A percentile compares a stretch with the other conserved stretches of the same genome.
Conservation (phyloP, 495 filamentous ascomycete genomes). For the Monascus purpureus region DNA sequence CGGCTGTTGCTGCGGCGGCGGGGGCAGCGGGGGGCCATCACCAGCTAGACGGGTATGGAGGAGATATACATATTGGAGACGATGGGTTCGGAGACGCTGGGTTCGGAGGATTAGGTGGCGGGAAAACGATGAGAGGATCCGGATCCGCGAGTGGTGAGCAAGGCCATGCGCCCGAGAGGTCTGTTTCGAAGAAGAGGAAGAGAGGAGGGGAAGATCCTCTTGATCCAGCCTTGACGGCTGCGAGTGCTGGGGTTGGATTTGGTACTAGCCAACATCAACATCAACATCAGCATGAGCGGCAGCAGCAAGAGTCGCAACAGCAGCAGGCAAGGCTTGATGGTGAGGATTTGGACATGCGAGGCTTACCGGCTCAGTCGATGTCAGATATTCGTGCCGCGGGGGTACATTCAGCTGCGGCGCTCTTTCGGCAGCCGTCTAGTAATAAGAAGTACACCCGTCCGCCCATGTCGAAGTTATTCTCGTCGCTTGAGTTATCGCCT, state of each 20-base stretch:
- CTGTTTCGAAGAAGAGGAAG: conserved; percentile 31
- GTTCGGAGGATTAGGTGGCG: conserved; percentile 17
- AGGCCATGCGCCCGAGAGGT: conserved; percentile 55
- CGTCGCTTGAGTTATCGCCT: conserved; percentile 40
- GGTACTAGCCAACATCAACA: conserved; percentile 15
- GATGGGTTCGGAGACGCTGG: conserved; percentile 27
- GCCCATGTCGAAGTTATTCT: conserved; percentile 47
- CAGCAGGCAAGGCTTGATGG: conserved; percentile 8
- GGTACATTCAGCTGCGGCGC: conserved; percentile 42
- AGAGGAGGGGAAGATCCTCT: conserved; percentile 29
- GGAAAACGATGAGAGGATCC: conserved; percentile 12
- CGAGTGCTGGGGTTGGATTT: conserved; percentile 10
- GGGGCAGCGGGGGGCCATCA: conserved; percentile 25
- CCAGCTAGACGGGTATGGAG: conserved; percentile 24
- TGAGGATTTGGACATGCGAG: conserved; percentile 23
- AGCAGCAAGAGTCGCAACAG: conserved; percentile 1
- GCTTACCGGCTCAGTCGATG: conserved; percentile 21
- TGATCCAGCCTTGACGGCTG: conserved; percentile 26
- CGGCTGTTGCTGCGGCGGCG: conserved; percentile 21
- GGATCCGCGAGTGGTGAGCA: conserved; percentile 36
- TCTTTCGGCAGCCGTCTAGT: conserved; percentile 40
- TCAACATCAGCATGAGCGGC: conserved; percentile 9
- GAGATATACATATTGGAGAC: conserved; percentile 29
- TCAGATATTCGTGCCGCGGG: conserved; percentile 37
- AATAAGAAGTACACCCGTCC: conserved; percentile 47